A percentile compares a stretch with the other conserved stretches of the same genome.
Evolutionary conservation across 1,139 yeast genomes (phyloP).

Genomic region (Hyphopichia burtonii): DNA sequence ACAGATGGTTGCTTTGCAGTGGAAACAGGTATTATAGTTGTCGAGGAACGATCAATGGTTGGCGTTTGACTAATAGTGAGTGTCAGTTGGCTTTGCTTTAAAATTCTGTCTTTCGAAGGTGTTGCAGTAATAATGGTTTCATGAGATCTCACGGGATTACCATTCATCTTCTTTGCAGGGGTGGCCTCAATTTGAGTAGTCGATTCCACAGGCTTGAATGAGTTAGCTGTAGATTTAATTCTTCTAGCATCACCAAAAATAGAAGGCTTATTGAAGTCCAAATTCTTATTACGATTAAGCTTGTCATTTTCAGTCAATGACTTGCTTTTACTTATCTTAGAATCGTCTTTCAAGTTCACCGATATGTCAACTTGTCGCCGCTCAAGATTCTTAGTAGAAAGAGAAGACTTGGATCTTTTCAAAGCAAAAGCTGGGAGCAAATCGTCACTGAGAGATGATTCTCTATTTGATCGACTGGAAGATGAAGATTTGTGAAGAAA

Average conservation of each 20-base stretch:
- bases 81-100: neutral
- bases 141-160: neutral
- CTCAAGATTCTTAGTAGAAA: slow-evolving; percentile 42
- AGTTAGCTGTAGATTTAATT: slow-evolving; percentile 11
- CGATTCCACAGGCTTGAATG: neutral
- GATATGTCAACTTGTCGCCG: slow-evolving; percentile 51
- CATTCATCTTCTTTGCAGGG: slow-evolving; percentile 15
- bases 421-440: slow-evolving; percentile 32
- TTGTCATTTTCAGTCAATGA: neutral
- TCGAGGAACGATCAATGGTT: slow-evolving; percentile 1
- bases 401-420: slow-evolving; percentile 42
- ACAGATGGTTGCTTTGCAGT: neutral
- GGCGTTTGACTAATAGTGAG: slow-evolving; percentile 1
- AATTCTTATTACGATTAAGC: neutral
- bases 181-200: slow-evolving; percentile 22
- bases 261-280: slow-evolving; percentile 8
- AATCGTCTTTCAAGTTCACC: slow-evolving; percentile 7
- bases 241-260: slow-evolving; percentile 31
- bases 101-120: slow-evolving; percentile 3
- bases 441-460: slow-evolving; percentile 10
- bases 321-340: slow-evolving; percentile 4
- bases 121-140: slow-evolving; percentile 3
- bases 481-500: slow-evolving; percentile 9
- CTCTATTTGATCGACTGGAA: neutral
- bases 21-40: slow-evolving; percentile 5